These are phyloP conservation scores for Glutinoglossum americanum DNA, from an alignment of 495 filamentous ascomycete genomes.

Conservation along the genomic window DNA sequence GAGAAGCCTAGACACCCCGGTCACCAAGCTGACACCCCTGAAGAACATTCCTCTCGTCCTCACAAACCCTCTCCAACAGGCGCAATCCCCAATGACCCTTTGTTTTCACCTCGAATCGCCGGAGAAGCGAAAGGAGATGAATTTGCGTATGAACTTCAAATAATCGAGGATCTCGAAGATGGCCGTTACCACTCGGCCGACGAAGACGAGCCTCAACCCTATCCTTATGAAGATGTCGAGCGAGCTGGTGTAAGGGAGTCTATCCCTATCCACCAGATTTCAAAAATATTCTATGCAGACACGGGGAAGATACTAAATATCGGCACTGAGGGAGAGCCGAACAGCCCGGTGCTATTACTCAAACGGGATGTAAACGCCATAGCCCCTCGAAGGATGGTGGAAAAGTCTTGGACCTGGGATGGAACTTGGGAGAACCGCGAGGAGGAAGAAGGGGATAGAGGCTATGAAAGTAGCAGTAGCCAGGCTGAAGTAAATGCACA, in stretches of 20 bases:
- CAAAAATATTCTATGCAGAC: constrained; percentile 94
- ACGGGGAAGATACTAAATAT: constrained; percentile 91
- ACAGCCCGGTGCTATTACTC: constrained; percentile 68
- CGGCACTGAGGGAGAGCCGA: constrained; percentile 50
- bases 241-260: constrained; percentile 63
- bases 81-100: neutral
- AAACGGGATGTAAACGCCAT: constrained; percentile 64
- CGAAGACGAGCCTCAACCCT: constrained; percentile 34
- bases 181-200: constrained; percentile 71
- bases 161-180: constrained; percentile 87
- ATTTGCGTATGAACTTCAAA: constrained; percentile 72
- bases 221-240: constrained; percentile 44
- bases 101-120: constrained; percentile 18
- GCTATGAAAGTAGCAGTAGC: neutral
- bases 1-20: neutral
- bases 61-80: neutral
- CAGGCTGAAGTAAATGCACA: constrained; percentile 52
- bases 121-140: constrained; percentile 35
- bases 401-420: constrained; percentile 14
- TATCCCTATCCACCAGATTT: constrained; percentile 75
- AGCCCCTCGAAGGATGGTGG: constrained; percentile 46
- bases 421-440: constrained; percentile 11
- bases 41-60: neutral
- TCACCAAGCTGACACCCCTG: neutral
- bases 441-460: constrained; percentile 16